Base-by-base conservation (phyloP, 129 eudicot species). In the Ambrosia artemisiifolia region DNA sequence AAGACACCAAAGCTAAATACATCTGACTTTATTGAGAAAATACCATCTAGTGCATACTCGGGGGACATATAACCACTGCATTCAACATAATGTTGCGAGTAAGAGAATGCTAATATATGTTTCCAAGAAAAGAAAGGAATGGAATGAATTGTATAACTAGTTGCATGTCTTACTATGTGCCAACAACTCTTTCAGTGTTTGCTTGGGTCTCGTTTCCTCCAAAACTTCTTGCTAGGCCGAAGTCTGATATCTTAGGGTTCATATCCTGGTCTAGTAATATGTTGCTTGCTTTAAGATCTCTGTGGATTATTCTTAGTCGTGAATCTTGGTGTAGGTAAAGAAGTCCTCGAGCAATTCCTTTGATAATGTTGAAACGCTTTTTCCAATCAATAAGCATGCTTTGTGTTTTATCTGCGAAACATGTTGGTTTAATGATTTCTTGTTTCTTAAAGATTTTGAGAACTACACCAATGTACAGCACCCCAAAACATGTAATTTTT, bases 311-410 rank as follows among this genome's bases (percentile, higher is more conserved):
- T 24, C 28, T 42, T 2, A 82, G 72, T 59, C 85, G 56, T 14
- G 87, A 85, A 65, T 85, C 86, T 73, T 79, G 78, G 65, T 85
- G 90, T 69, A 82, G 86, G 61, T 85, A 85, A 61, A 85, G 67
- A 24, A 85, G 77, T 0, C 85, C 90, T 7, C 87, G 64, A 51
- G 87, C 82, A 54, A 85, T 85, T 17, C 87, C 90, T 16, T 63
- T 76, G 35, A 82, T 73, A 42, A 85, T 82, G 47, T 82, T 75
- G 51, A 63, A 75, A 0, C 90, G 84, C 54, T 68, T 72, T 11
- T 73, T 70, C 91, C 87, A 83, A 36, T 77, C 76, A 19, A 86
- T 24, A 24, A 24, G 28, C 28, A 24, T 24, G 28, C 28, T 24
- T 24, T 24, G 28, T 24, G 28, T 24, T 24, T 24, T 24, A 24